Base-by-base conservation (phyloP, 2,329 filamentous ascomycete genomes). In the Pseudogymnoascus sp. region DNA sequence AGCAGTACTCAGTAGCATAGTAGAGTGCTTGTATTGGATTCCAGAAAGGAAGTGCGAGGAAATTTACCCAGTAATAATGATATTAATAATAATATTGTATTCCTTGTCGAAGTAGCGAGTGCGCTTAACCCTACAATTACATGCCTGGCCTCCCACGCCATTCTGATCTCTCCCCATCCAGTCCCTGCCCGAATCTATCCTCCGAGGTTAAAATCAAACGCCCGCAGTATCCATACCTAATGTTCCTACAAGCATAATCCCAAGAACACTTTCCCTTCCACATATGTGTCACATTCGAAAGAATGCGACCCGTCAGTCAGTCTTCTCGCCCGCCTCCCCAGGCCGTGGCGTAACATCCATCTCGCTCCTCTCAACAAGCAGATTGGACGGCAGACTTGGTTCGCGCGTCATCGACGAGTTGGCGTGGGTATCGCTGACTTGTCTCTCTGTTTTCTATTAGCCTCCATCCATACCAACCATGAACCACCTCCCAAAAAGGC, bases 341-440 rank as follows among this genome's bases (percentile, higher is more conserved):
- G 39, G 40, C 13, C 40, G 40, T 21, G 40, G 40, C 1, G 40
- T 45, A 27, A 45, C 40, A 45, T 45, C 40, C 10, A 2, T 12
- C 40, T 45, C 40, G 21, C 40, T 45, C 21, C 40, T 9, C 21
- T 27, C 40, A 45, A 45, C 18, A 18, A 45, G 40, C 21, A 73
- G 61, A 42, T 71, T 69, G 7, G 71, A 73, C 5, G 69, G 63
- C 7, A 65, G 69, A 5, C 66, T 66, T 10, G 71, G 71, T 42
- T 72, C 71, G 61, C 69, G 70, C 10, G 71, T 71, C 36, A 69
- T 68, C 0, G 67, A 40, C 5, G 71, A 67, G 63, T 71, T 69
- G 9, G 67, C 61, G 61, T 72, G 64, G 12, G 67, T 42, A 1
- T 72, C 71, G 37, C 15, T 65, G 7, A 72, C 39, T 15, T 62